These are phyloP conservation scores for Cercophora scortea DNA, from an alignment of 495 filamentous ascomycete genomes.

Conservation along the genomic window DNA sequence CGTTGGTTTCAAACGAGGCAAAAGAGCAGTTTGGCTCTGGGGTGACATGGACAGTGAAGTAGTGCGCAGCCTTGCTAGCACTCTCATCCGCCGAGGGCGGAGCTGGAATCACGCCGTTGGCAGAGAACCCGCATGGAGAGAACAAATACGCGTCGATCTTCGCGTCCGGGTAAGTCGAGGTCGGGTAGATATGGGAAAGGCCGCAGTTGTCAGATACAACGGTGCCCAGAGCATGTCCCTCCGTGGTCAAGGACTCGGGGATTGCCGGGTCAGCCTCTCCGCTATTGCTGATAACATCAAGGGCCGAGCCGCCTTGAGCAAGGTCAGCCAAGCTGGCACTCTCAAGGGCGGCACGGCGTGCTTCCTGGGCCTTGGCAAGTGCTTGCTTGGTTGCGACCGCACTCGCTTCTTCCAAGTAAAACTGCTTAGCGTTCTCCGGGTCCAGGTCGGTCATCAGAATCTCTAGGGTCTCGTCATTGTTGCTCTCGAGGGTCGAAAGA, in stretches of 20 bases:
- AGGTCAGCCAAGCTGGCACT: slow-evolving; percentile 39
- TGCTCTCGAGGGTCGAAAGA: slow-evolving; percentile 30
- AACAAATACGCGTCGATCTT: slow-evolving; percentile 96
- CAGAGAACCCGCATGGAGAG: slow-evolving; percentile 94
- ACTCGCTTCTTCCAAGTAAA: slow-evolving; percentile 90
- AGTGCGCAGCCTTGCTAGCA: slow-evolving; percentile 61
- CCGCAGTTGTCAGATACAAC: slow-evolving; percentile 90
- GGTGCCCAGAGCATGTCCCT: slow-evolving; percentile 89
- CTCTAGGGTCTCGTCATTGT: slow-evolving; percentile 86
- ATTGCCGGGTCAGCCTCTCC: slow-evolving; percentile 52
- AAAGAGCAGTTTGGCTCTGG: slow-evolving; percentile 98
- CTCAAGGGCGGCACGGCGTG: no score
- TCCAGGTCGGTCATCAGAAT: slow-evolving; percentile 98
- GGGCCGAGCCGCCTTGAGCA: slow-evolving; percentile 40
- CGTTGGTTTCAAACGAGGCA: slow-evolving; percentile 98
- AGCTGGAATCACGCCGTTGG: slow-evolving; percentile 91
- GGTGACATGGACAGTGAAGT: slow-evolving; percentile 98
- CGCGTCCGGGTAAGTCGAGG: slow-evolving; percentile 80
- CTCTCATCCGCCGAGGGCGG: slow-evolving; percentile 45
- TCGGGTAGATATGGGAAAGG: slow-evolving; percentile 82
- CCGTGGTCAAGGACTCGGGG: slow-evolving; percentile 72
- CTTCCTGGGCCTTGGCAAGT: slow-evolving; percentile 38
- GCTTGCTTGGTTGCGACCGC: slow-evolving; percentile 70
- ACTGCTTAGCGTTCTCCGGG: slow-evolving; percentile 85
- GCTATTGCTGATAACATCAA: slow-evolving; percentile 75